phyloP scores from a whole-genome alignment of 352 stramenopile genomes.

The Bremia lactucae region DNA sequence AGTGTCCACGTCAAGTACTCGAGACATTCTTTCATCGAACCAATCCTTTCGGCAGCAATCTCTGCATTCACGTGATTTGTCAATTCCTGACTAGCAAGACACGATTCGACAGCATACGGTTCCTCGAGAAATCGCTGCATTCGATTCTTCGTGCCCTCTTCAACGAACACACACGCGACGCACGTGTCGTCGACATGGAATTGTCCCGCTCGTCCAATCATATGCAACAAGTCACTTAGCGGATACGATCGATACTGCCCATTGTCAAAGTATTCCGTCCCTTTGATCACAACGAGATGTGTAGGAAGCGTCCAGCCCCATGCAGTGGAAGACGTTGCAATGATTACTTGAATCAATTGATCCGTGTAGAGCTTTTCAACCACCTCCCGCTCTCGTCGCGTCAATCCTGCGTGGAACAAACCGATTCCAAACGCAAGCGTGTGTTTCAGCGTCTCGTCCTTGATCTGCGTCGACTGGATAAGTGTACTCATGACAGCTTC shows the following conservation, averaged over 20 bases:
- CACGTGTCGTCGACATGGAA: slow-evolving; percentile 93
- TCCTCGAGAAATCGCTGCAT: slow-evolving; percentile 97
- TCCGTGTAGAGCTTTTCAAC: slow-evolving; percentile 95
- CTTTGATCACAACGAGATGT: slow-evolving; percentile 98
- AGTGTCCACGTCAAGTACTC: slow-evolving; percentile 97
- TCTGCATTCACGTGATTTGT: slow-evolving; percentile 95
- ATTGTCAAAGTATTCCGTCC: slow-evolving; percentile 94
- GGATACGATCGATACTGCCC: slow-evolving; percentile 96
- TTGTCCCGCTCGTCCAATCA: slow-evolving; percentile 96
- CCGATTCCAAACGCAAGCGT: slow-evolving; percentile 97
- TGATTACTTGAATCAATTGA: slow-evolving; percentile 94
- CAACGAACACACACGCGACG: slow-evolving; percentile 94
- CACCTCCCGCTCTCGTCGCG: slow-evolving; percentile 85
- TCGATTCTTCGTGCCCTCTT: slow-evolving; percentile 98
- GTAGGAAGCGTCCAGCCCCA: slow-evolving; percentile 96
- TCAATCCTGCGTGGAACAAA: slow-evolving; percentile 92
- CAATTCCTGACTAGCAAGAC: slow-evolving; percentile 76
- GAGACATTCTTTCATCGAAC: slow-evolving; percentile 80
- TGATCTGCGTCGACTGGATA: slow-evolving; percentile 64
- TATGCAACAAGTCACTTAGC: slow-evolving; percentile 98
- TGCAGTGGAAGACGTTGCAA: slow-evolving; percentile 88
- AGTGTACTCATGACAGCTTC: slow-evolving; percentile 85
- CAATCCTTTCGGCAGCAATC: slow-evolving; percentile 88
- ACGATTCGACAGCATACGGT: slow-evolving; percentile 95
- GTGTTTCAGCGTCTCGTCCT: slow-evolving; percentile 90